phyloP scores from a whole-genome alignment of 108 stramenopile species.

The Cylindrotheca closterium region DNA sequence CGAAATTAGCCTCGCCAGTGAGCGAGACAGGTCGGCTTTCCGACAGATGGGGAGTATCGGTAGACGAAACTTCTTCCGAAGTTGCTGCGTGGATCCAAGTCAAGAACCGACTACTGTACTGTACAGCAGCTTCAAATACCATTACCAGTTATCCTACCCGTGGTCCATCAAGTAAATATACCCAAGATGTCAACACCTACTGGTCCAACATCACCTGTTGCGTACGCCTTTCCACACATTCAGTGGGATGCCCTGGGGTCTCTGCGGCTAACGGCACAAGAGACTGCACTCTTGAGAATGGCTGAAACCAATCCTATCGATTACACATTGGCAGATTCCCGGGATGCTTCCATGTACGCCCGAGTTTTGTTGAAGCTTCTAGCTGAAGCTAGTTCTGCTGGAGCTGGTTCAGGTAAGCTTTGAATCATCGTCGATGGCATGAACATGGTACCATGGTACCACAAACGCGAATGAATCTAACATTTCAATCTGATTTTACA shows the following conservation, averaged over 20 bases:
- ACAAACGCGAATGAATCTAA: neutral
- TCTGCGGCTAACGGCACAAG: constrained; percentile 82
- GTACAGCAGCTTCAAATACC: too few relatives aligned
- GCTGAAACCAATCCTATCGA: constrained; percentile 89
- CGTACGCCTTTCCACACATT: constrained; percentile 63
- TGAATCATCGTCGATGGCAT: neutral
- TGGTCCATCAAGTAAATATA: too few relatives aligned
- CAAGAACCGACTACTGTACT: too few relatives aligned
- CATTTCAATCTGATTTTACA: neutral
- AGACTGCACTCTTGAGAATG: constrained; percentile 85
- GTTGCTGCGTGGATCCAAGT: too few relatives aligned
- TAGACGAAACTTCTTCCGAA: too few relatives aligned
- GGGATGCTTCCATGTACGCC: constrained; percentile 91
- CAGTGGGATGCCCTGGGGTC: constrained; percentile 83
- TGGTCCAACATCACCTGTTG: constrained; percentile 61
- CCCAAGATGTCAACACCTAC: constrained; percentile 33
- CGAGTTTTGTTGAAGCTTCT: constrained; percentile 82
- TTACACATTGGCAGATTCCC: constrained; percentile 83
- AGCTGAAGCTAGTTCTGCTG: constrained; percentile 77
- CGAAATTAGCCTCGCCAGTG: too few relatives aligned
- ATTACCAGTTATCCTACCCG: too few relatives aligned
- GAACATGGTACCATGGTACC: neutral
- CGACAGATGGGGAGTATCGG: too few relatives aligned
- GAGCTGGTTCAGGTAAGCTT: constrained; percentile 58
- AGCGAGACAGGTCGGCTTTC: too few relatives aligned